A percentile compares a stretch with the other conserved stretches of the same genome.
Evolutionary conservation across 2,329 filamentous ascomycete species (phyloP).

Genomic region (Sporothrix mexicana): DNA sequence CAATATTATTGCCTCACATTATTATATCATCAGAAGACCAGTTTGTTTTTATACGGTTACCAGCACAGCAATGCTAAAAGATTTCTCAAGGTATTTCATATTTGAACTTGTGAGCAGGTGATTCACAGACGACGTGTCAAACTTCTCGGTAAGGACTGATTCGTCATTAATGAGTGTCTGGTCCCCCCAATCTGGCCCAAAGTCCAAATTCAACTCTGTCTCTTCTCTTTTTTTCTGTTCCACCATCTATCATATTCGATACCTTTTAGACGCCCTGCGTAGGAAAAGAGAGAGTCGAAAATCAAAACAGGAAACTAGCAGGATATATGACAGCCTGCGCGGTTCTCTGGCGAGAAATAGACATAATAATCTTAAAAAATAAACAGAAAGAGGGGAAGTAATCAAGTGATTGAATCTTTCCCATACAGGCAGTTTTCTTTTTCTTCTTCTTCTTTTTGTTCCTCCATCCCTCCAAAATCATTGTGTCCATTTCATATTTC

Average conservation of each 20-base stretch:
- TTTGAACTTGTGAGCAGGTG: too few species aligned
- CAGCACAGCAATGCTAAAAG: neutral
- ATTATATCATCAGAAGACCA: neutral
- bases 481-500: neutral
- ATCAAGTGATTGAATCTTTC: neutral
- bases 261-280: neutral
- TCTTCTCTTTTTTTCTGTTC: neutral
- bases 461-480: neutral
- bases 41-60: neutral
- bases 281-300: neutral
- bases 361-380: constrained; percentile 6
- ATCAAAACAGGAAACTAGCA: constrained; percentile 23
- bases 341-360: constrained; percentile 23
- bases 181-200: neutral
- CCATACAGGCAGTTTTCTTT: neutral
- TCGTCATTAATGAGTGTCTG: constrained; percentile 8
- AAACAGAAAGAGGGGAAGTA: neutral
- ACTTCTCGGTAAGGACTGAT: neutral
- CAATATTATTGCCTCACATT: neutral
- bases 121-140: neutral
- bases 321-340: constrained; percentile 6
- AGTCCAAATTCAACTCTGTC: neutral
- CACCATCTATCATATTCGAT: neutral
- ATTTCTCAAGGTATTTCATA: too few species aligned
- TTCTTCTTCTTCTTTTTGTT: neutral